Evolutionary conservation across 805 yeast species (phyloP), one percentile per base, ranked within the genome.

Genomic region (Yarrowia alimentaria): DNA sequence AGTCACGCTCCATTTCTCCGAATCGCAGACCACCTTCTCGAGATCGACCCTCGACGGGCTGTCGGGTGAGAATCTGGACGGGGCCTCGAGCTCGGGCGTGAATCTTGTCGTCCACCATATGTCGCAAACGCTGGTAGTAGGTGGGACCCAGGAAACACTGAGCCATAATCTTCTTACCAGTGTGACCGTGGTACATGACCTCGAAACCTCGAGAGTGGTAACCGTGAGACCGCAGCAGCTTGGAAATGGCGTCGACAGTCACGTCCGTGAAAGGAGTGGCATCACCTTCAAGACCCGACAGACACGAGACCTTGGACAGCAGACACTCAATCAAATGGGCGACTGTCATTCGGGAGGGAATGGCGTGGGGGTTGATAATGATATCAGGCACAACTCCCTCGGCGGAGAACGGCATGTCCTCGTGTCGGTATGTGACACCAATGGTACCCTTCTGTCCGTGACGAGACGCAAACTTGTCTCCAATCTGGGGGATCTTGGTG

Each of bases 381-480:
- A 93, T 76, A 72, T 93, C 99, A 6, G 99, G 99, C 29, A 91
- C 97, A 65, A 91, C 70, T 68, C 99, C 99, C 68, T 91, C 94
- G 3, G 87, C 76, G 7, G 95, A 83, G 68, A 93, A 93, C 21
- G 99, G 99, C 98, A 93, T 91, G 67, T 93, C 99, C 69, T 93
- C 99, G 67, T 91, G 93, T 67, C 97, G 80, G 67, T 91, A 93
- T 0, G 99, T 93, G 57, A 93, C 93, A 82, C 99, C 99, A 69
- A 93, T 90, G 16, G 99, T 93, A 83, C 99, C 99, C 74, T 93
- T 93, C 72, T 93, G 99, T 68, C 99, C 99, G 77, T 93, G 99
- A 73, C 99, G 86, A 32, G 98, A 91, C 6, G 99, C 98, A 71
- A 93, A 93, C 71, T 93, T 93, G 71, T 93, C 99, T 70, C 99